A percentile compares a stretch with the other conserved stretches of the same genome.
Evolutionary conservation across 2,329 filamentous ascomycete genomes (phyloP).

Genomic region (Knufia fluminis): DNA sequence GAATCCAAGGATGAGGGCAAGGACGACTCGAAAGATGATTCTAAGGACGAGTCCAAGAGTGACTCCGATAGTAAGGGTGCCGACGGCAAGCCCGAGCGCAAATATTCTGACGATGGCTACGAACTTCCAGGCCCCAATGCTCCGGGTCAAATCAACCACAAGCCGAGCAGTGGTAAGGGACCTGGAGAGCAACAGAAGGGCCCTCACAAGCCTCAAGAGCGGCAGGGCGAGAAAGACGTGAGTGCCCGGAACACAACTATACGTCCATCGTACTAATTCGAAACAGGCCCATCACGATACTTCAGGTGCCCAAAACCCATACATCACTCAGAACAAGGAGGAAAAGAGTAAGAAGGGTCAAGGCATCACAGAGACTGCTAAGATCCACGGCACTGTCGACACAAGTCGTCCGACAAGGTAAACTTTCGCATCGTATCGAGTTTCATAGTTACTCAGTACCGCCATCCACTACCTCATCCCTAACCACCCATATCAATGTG

Average conservation of each 20-base stretch:
- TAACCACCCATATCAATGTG: neutral
- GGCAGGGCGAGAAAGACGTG: conserved; percentile 27
- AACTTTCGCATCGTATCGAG: neutral
- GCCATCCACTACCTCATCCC: too few relatives aligned
- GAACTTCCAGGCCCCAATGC: conserved; percentile 9
- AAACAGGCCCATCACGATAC: conserved; percentile 14
- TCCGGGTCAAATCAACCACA: conserved; percentile 11
- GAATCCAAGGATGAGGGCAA: conserved; percentile 29
- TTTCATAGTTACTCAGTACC: neutral
- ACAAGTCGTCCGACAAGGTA: conserved; percentile 24
- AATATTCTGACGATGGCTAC: conserved; percentile 18
- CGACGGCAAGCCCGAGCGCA: conserved; percentile 23
- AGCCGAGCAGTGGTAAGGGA: conserved; percentile 14
- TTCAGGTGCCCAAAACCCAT: conserved; percentile 36
- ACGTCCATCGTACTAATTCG: neutral
- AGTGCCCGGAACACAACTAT: neutral
- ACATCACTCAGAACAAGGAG: conserved; percentile 29
- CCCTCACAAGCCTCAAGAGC: conserved; percentile 24
- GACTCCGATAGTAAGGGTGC: conserved; percentile 6
- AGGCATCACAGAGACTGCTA: conserved; percentile 47
- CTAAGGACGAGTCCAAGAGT: conserved; percentile 25
- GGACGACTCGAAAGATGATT: conserved; percentile 28
- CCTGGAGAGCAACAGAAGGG: conserved; percentile 15
- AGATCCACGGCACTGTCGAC: conserved; percentile 43
- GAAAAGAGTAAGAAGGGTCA: conserved; percentile 50